Base-by-base conservation (phyloP, 306 rosid species). In the Sphenostylis stenocarpa region DNA sequence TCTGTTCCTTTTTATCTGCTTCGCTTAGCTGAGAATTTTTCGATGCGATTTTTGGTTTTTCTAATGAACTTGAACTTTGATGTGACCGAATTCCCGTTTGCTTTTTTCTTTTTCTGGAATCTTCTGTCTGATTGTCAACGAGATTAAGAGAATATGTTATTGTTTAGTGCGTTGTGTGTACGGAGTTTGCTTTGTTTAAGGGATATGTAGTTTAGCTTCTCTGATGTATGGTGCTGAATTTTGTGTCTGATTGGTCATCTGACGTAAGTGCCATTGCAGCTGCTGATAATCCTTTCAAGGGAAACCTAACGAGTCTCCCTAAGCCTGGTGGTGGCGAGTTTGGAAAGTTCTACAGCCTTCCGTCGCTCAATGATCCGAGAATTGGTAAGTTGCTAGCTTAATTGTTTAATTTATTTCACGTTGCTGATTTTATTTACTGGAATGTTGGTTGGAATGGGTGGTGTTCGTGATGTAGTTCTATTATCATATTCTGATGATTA, bases 291-390 rank as follows among this genome's bases (percentile, higher is more conserved):
- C 98, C 98, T 73, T 96, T 92, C 92, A 88, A 96, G 87, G 91
- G 58, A 64, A 91, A 86, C 81, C 78, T 96, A 82, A 91, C 97
- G 5, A 87, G 85, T 85, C 98, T 96, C 31, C 97, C 98, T 4
- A 96, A 91, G 87, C 96, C 93, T 11, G 97, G 99, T 29, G 98
- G 99, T 2, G 99, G 99, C 31, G 97, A 92, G 86, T 96, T 84
- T 64, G 99, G 99, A 47, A 96, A 92, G 80, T 92, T 84, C 81
- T 96, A 92, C 76, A 96, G 98, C 75, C 97, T 96, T 77, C 91
- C 99, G 34, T 91, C 99, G 57, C 81, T 96, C 79, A 92, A 91
- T 0, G 98, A 96, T 51, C 97, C 99, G 1, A 83, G 99, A 77
- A 92, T 96, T 34, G 99, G 99, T 96, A 92, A 70, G 43, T 82